Percentiles rank a stretch among this genome's conserved stretches.
Conservation (phyloP, 768 basidiomycete genomes). For the Psilocybe tampanensis region DNA sequence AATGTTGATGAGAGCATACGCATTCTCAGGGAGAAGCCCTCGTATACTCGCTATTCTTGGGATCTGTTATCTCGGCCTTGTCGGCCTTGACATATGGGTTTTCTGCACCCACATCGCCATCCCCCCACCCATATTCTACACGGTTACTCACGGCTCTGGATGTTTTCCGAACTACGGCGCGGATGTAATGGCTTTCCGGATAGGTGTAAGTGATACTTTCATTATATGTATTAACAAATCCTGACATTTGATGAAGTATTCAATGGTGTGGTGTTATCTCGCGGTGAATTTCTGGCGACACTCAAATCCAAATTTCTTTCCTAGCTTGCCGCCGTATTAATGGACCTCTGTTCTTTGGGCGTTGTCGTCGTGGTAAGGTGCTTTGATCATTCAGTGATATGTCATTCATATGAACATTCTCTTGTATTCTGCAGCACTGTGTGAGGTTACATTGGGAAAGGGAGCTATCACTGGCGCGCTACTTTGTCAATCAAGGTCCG, state of each 20-base stretch:
- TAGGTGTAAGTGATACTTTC: conserved; percentile 31
- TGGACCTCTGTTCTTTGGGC: conserved; percentile 39
- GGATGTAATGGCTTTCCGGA: conserved; percentile 30
- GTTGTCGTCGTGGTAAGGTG: conserved; percentile 35
- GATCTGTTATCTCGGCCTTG: conserved; percentile 30
- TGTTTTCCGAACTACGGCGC: conserved; percentile 41
- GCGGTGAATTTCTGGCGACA: background rate
- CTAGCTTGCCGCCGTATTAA: conserved; percentile 36
- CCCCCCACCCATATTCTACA: conserved; percentile 25
- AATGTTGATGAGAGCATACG: conserved; percentile 47
- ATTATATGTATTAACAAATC: background rate
- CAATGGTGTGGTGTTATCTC: conserved; percentile 17
- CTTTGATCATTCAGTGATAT: background rate
- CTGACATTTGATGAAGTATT: conserved; percentile 18
- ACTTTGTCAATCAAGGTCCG: conserved; percentile 41
- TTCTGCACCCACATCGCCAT: conserved; percentile 31
- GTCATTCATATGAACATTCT: background rate
- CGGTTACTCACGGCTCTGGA: conserved; percentile 29
- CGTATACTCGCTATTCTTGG: conserved; percentile 31
- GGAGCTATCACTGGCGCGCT: conserved; percentile 34
- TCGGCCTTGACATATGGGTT: conserved; percentile 37
- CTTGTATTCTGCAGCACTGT: conserved; percentile 26
- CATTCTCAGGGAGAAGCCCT: conserved; percentile 39
- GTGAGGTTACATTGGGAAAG: conserved; percentile 24
- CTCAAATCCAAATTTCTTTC: background rate